Evolutionary conservation across 2,329 filamentous ascomycete genomes (phyloP).

Genomic region (Phoma sp.): DNA sequence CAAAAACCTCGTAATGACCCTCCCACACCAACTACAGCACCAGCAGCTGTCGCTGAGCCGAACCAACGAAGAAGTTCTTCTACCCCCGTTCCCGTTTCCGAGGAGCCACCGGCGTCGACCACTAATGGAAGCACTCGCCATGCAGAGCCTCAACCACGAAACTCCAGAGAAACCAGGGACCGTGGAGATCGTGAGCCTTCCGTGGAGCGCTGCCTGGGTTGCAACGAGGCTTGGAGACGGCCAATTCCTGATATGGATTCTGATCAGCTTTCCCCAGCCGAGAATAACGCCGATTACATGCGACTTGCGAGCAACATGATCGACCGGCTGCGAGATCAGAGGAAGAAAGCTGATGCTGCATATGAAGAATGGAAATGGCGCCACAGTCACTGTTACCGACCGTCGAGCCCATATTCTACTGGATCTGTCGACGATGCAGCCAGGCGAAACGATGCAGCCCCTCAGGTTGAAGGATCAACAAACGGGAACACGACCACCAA

Average conservation of each 20-base stretch:
- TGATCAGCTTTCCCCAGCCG: constrained; percentile 20
- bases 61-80: constrained; percentile 16
- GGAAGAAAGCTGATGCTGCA: constrained; percentile 26
- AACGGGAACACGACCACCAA: constrained; percentile 5
- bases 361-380: constrained; percentile 25
- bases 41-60: constrained; percentile 7
- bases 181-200: constrained; percentile 22
- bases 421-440: constrained; percentile 11
- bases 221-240: constrained; percentile 30
- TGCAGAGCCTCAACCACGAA: constrained; percentile 9
- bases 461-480: constrained; percentile 1
- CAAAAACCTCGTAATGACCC: constrained; percentile 29
- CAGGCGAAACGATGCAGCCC: constrained; percentile 5
- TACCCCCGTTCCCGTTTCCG: constrained; percentile 12
- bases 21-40: constrained; percentile 10
- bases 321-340: constrained; percentile 25
- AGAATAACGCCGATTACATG: constrained; percentile 24
- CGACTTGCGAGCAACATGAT: constrained; percentile 24
- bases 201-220: constrained; percentile 30
- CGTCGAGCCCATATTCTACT: constrained; percentile 4
- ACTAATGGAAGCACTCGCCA: constrained; percentile 8
- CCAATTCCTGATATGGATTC: constrained; percentile 25
- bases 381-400: constrained; percentile 15
- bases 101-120: constrained; percentile 13
- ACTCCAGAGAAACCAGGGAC: constrained; percentile 5